These are phyloP conservation scores for Pythium apleroticum DNA, from an alignment of 352 stramenopile species.

Conservation along the genomic window DNA sequence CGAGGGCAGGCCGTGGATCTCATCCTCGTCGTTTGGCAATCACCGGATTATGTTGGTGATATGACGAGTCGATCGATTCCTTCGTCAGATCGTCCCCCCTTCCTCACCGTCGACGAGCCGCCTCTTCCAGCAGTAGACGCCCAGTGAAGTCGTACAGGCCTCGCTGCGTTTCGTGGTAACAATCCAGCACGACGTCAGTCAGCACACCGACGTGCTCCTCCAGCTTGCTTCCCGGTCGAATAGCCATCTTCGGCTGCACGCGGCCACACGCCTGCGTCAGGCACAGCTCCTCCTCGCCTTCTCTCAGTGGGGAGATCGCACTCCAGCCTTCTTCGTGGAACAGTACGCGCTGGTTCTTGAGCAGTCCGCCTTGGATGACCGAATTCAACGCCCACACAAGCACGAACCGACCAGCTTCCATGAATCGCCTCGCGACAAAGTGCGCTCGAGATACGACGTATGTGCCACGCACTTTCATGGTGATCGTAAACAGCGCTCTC, in stretches of 20 bases:
- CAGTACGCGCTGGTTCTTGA: slow-evolving; percentile 10
- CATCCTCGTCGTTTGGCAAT: too few relatives aligned
- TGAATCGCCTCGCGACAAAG: slow-evolving; percentile 8
- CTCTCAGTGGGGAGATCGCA: not conserved
- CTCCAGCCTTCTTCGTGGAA: slow-evolving; percentile 18
- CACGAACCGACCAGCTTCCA: not conserved
- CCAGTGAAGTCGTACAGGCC: slow-evolving; percentile 17
- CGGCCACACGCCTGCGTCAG: slow-evolving; percentile 13
- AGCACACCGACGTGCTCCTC: slow-evolving; percentile 20
- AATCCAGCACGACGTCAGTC: slow-evolving; percentile 15
- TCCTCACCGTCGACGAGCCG: not conserved
- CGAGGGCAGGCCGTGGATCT: too few relatives aligned
- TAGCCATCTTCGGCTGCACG: not conserved
- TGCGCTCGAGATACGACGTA: slow-evolving; percentile 1
- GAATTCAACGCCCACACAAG: slow-evolving; percentile 14
- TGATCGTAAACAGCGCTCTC: slow-evolving; percentile 15
- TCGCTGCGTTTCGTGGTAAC: slow-evolving; percentile 17
- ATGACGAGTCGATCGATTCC: too few relatives aligned
- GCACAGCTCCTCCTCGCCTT: not conserved
- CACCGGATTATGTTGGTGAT: too few relatives aligned
- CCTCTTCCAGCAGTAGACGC: slow-evolving; percentile 10
- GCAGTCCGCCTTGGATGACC: slow-evolving; percentile 4
- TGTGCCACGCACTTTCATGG: slow-evolving; percentile 9
- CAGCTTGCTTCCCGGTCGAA: slow-evolving; percentile 5
- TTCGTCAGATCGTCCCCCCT: not conserved